Percentiles rank a stretch among this genome's conserved stretches.
Evolutionary conservation across 148 eudicot genomes (phyloP).

Genomic region (Diospyros kaki): DNA sequence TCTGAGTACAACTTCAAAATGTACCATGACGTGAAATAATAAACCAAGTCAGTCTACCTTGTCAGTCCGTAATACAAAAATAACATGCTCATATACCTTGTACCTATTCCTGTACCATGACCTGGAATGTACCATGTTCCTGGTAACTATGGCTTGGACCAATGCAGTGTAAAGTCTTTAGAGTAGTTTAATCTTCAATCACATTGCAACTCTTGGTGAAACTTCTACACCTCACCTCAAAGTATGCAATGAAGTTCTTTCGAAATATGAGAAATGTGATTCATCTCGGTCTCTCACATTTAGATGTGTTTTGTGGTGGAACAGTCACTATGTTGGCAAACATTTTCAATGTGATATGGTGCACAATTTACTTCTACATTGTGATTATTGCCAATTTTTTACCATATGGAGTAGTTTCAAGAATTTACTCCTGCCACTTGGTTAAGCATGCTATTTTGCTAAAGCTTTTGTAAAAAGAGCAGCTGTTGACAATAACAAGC

Average conservation of each 20-base stretch:
- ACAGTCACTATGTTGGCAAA: slow-evolving; percentile 2
- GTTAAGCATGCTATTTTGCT: not conserved
- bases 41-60: too few relatives aligned
- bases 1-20: too few relatives aligned
- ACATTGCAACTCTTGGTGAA: not conserved
- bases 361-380: not conserved
- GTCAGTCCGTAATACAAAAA: too few relatives aligned
- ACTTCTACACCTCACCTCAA: not conserved
- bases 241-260: not conserved
- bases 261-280: not conserved
- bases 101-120: too few relatives aligned
- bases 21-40: too few relatives aligned
- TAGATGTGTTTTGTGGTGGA: not conserved
- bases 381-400: not conserved
- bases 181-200: not conserved
- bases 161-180: not conserved
- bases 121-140: not conserved
- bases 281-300: not conserved
- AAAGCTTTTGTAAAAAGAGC: not conserved
- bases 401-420: not conserved
- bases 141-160: not conserved
- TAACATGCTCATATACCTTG: too few relatives aligned
- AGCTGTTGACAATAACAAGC: not conserved
- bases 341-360: not conserved
- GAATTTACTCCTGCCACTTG: not conserved